Evolutionary conservation across 2,329 filamentous ascomycete genomes (phyloP), one percentile per base, ranked within the genome.

Genomic region (Calonectria pseudoreteaudii): DNA sequence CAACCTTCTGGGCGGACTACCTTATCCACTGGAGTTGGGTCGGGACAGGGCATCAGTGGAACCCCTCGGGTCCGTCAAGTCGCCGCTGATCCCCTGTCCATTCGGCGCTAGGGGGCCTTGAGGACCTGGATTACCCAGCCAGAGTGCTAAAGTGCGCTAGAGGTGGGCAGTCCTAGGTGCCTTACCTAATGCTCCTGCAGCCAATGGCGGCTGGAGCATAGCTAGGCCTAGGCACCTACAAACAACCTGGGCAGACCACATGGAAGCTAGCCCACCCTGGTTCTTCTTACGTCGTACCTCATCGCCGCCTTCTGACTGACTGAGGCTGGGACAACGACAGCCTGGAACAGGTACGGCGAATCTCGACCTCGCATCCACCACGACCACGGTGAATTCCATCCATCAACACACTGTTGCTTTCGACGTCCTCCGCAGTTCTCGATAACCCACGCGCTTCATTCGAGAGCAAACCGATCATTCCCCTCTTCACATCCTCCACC

Each of bases 261-360:
- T 60, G 41, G 58, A 74, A 62, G 74, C 78, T 80, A 78, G 67
- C 78, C 71, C 58, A 58, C 73, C 74, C 66, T 69, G 67, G 74
- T 58, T 70, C 67, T 68, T 73, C 71, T 78, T 80, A 78, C 73
- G 75, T 74, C 67, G 72, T 77, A 74, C 73, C 74, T 78, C 69
- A 68, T 72, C 70, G 75, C 71, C 71, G 73, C 74, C 58, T 66
- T 76, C 71, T 76, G 76, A 74, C 75, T 73, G 68, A 71, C 72
- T 74, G 77, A 79, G 78, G 77, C 76, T 76, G 72, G 77, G 78
- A 72, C 77, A 66, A 76, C 73, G 58, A 80, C 71, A 77, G 68
- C 73, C 77, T 74, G 68, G 73, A 80, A 58, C 58, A 26, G 76
- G 72, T 74, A 72, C 60, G 36, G 53, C 47, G 70, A 79, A 79